Percentiles rank a stretch among this genome's conserved stretches.
Evolutionary conservation across 768 basidiomycete species (phyloP).

Genomic region (Suillus clintonianus): DNA sequence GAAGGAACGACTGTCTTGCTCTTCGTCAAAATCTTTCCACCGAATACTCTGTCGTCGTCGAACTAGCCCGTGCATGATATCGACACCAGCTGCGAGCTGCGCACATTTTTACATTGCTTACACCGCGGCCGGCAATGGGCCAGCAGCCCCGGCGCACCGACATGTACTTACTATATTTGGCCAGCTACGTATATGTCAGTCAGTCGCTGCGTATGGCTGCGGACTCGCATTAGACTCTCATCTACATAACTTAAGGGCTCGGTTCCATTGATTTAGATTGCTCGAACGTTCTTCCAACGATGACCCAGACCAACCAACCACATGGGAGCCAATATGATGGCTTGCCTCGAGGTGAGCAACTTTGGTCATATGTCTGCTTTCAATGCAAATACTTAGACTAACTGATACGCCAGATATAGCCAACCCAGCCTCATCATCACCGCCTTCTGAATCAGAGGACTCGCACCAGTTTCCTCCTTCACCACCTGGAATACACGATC

Average conservation of each 20-base stretch:
- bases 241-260: not conserved
- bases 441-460: not conserved
- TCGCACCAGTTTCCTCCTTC: not conserved
- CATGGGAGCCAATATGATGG: not conserved
- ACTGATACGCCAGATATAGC: slow-evolving; percentile 1
- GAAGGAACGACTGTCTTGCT: too few relatives aligned
- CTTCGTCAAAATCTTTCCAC: too few relatives aligned
- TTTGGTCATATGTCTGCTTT: not conserved
- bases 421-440: not conserved
- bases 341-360: not conserved
- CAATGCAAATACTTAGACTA: not conserved
- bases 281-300: not conserved
- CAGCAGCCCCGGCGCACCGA: not conserved
- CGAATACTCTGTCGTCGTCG: too few relatives aligned
- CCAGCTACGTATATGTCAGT: not conserved
- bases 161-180: not conserved
- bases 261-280: not conserved
- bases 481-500: slow-evolving; percentile 1
- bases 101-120: too few relatives aligned
- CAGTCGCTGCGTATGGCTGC: not conserved
- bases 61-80: too few relatives aligned
- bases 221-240: not conserved
- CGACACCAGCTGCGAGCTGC: too few relatives aligned
- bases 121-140: too few relatives aligned
- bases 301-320: not conserved